These are phyloP conservation scores for Diaporthe eres DNA, from an alignment of 2,329 filamentous ascomycete genomes.

Conservation along the genomic window DNA sequence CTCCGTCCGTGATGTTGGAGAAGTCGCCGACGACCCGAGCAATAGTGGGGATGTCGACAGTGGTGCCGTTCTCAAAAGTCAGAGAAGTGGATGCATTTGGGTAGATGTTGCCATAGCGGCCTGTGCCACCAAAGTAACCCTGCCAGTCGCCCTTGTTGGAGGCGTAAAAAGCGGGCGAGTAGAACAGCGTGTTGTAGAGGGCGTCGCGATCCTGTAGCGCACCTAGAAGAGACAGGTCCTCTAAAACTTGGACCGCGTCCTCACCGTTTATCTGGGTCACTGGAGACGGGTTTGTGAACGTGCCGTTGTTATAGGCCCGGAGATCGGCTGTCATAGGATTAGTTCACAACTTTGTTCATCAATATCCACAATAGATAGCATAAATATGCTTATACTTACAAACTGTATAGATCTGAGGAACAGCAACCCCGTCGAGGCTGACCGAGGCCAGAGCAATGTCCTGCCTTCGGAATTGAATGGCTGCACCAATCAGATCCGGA, in stretches of 20 bases:
- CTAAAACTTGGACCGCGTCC: slow-evolving; percentile 48
- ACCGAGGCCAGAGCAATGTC: slow-evolving; percentile 32
- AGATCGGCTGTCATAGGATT: slow-evolving; percentile 20
- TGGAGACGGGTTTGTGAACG: slow-evolving; percentile 45
- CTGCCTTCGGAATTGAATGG: slow-evolving; percentile 22
- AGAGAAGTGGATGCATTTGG: slow-evolving; percentile 56
- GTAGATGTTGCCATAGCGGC: slow-evolving; percentile 54
- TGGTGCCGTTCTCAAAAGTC: slow-evolving; percentile 56
- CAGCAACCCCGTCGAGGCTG: slow-evolving; percentile 27
- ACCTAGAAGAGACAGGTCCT: slow-evolving; percentile 50
- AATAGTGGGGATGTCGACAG: slow-evolving; percentile 50
- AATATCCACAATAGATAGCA: no score
- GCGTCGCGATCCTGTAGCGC: slow-evolving; percentile 57
- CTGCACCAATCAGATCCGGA: slow-evolving; percentile 31
- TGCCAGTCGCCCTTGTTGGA: slow-evolving; percentile 41
- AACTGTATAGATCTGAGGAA: slow-evolving; percentile 25
- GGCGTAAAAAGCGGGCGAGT: slow-evolving; percentile 45
- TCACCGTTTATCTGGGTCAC: slow-evolving; percentile 50
- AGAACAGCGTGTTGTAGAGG: slow-evolving; percentile 59
- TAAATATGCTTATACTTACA: slow-evolving; percentile 16
- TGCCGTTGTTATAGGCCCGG: slow-evolving; percentile 28
- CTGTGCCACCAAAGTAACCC: slow-evolving; percentile 55
- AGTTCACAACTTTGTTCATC: neutral
- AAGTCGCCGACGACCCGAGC: slow-evolving; percentile 54
- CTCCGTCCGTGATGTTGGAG: slow-evolving; percentile 50